Base-by-base conservation (phyloP, 352 stramenopile genomes). In the Globisporangium camurandrum region DNA sequence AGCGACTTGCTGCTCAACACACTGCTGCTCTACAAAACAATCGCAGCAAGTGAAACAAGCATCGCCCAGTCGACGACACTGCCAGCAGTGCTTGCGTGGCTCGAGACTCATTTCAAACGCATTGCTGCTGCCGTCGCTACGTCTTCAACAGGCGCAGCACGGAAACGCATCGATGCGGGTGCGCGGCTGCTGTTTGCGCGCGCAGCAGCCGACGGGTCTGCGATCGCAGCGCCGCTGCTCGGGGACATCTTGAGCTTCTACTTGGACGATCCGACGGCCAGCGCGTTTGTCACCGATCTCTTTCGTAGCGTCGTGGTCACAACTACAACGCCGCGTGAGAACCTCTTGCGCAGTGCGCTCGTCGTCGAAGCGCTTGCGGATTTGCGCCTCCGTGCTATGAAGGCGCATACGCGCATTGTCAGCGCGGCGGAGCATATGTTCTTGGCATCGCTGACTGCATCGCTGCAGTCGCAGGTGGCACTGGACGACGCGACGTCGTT, bases 331-430 rank as follows among this genome's bases (percentile, higher is more conserved):
- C 27, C 39, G 5, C 11, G 43, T 11, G 44, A 19, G 34, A 59
- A 59, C 37, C 20, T 74, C 3, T 40, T 61, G 27, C 27, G 64
- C 11, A 64, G 57, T 55, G 56, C 62, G 0, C 51, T 66, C 19
- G 66, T 72, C 31, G 58, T 80, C 27, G 64, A 74, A 43, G 64
- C 66, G 2, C 42, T 77, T 19, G 66, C 66, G 31, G 41, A 47
- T 20, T 54, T 57, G 26, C 60, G 56, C 37, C 40, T 37, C 27
- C 43, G 33, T 4, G 17, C 37, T 26, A 41, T 40, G 23, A 57
- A 46, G 24, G 11, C n/a, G 40, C 62, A 49, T 6, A 3, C 26
- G 11, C 39, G 44, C 43, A 49, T 46, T 22, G 42, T 56, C 17
- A 20, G 17, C 9, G 47, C 57, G 6, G 58, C 71, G 31, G 64